phyloP scores from a whole-genome alignment of 495 filamentous ascomycete species.

The Penicillium crystallinum region DNA sequence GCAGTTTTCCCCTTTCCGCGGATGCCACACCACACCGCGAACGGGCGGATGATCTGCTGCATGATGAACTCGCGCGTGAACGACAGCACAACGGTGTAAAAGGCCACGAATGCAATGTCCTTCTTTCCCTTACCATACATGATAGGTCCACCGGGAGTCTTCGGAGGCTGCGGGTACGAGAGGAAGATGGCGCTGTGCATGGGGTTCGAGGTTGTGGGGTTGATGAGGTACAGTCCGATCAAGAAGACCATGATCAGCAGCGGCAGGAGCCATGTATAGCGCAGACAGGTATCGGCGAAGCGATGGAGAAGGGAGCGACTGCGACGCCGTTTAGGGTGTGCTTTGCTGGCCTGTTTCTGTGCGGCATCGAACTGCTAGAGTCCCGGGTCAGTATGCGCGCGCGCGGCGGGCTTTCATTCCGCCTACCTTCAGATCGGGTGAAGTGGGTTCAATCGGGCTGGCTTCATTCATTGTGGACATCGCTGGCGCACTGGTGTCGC shows the following conservation, averaged over 20 bases:
- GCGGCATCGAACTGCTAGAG: slow-evolving; percentile 19
- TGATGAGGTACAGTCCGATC: slow-evolving; percentile 64
- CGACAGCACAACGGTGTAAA: slow-evolving; percentile 83
- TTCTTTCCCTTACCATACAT: slow-evolving; percentile 88
- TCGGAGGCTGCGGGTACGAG: slow-evolving; percentile 70
- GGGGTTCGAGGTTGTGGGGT: slow-evolving; percentile 78
- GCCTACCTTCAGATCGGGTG: slow-evolving; percentile 39
- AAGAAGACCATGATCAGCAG: slow-evolving; percentile 62
- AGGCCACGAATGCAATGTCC: slow-evolving; percentile 82
- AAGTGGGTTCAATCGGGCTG: slow-evolving; percentile 39
- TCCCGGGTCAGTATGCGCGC: slow-evolving; percentile 7
- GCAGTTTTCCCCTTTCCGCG: slow-evolving; percentile 71
- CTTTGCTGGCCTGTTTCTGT: slow-evolving; percentile 32
- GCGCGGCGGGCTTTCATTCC: background rate
- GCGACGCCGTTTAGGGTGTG: slow-evolving; percentile 45
- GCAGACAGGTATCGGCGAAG: slow-evolving; percentile 59
- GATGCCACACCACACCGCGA: slow-evolving; percentile 68
- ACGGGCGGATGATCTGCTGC: slow-evolving; percentile 81
- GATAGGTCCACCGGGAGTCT: slow-evolving; percentile 46
- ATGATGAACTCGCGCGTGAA: slow-evolving; percentile 97
- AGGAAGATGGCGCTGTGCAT: slow-evolving; percentile 86
- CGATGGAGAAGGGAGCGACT: slow-evolving; percentile 59
- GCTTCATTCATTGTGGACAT: slow-evolving; percentile 49
- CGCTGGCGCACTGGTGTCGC: slow-evolving; percentile 48
- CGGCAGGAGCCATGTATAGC: slow-evolving; percentile 78